phyloP scores from a whole-genome alignment of 495 filamentous ascomycete genomes.

The Tetracladium marchalianum region DNA sequence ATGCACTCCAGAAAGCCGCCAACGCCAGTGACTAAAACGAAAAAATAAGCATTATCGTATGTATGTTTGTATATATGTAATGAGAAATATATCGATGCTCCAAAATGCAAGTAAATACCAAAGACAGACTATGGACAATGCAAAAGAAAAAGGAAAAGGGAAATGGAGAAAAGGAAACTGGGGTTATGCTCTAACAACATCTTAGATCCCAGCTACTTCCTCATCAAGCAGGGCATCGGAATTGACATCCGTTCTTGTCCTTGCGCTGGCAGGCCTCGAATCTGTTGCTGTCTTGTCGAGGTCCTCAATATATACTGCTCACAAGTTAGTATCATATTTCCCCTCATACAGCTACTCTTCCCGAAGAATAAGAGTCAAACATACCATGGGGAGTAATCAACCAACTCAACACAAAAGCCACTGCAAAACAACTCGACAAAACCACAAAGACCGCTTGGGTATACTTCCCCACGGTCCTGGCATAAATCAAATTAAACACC shows the following conservation, averaged over 20 bases:
- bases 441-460: conserved; percentile 78
- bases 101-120: no score
- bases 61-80: no score
- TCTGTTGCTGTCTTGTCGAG: background rate
- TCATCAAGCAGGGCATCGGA: conserved; percentile 18
- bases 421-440: conserved; percentile 53
- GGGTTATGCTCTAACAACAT: no score
- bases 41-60: no score
- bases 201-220: conserved; percentile 14
- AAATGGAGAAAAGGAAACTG: no score
- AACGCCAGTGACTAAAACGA: no score
- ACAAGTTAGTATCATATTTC: conserved; percentile 3
- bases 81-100: no score
- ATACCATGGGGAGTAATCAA: conserved; percentile 65
- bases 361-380: conserved; percentile 20
- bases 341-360: background rate
- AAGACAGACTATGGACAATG: no score
- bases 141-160: no score
- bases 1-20: no score
- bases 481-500: conserved; percentile 79
- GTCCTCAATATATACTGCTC: conserved; percentile 5
- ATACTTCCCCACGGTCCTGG: conserved; percentile 63
- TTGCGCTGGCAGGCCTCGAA: background rate
- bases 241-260: background rate
- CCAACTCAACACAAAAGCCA: conserved; percentile 54